Evolutionary conservation across 2,329 filamentous ascomycete genomes (phyloP).

Genomic region (Epichloe coenophiala): DNA sequence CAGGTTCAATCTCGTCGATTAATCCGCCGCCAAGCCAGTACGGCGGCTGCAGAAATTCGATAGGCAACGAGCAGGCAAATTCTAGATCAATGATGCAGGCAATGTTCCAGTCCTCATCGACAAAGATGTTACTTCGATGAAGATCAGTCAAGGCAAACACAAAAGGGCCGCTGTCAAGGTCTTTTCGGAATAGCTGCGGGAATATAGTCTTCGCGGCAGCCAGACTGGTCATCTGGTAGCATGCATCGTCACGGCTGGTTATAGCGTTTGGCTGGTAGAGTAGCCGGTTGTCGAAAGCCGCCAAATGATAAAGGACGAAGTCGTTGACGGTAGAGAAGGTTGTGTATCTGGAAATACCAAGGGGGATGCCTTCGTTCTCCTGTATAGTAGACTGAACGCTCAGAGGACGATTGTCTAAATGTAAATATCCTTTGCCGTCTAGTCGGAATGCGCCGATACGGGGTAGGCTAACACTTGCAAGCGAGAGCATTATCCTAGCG

Average conservation of each 20-base stretch:
- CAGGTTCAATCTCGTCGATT: not conserved
- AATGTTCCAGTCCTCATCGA: constrained; percentile 21
- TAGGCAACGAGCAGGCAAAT: constrained; percentile 17
- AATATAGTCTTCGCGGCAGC: not conserved
- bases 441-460: constrained; percentile 16
- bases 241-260: not conserved
- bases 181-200: constrained; percentile 9
- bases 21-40: constrained; percentile 19
- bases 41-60: constrained; percentile 12
- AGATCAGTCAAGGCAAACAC: constrained; percentile 17
- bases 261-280: not conserved
- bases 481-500: constrained; percentile 16
- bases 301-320: not conserved
- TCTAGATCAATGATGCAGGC: constrained; percentile 19
- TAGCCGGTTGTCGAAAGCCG: not conserved
- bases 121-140: constrained; percentile 20
- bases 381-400: not conserved
- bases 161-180: constrained; percentile 14
- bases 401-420: constrained; percentile 12
- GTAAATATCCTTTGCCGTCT: constrained; percentile 16
- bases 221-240: not conserved
- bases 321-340: not conserved
- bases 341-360: not conserved
- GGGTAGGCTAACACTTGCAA: constrained; percentile 15
- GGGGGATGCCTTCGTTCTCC: not conserved